Percentiles rank a stretch among this genome's conserved stretches.
phyloP scores from a whole-genome alignment of 2,329 filamentous ascomycete genomes.

The Exophiala aquamarina region DNA sequence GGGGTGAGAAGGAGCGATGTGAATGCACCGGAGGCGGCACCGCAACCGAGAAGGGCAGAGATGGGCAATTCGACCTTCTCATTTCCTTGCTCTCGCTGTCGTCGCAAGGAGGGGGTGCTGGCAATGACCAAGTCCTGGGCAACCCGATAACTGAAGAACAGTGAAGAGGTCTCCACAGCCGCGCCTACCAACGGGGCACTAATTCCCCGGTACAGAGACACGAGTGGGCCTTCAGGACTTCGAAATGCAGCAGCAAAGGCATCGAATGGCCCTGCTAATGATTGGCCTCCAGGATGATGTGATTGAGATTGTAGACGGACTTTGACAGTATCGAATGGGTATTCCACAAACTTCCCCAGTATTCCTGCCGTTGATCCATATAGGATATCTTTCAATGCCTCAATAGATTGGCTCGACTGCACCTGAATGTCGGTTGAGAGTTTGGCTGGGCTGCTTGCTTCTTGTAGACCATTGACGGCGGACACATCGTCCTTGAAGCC shows the following conservation, averaged over 20 bases:
- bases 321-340: constrained; percentile 98
- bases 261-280: constrained; percentile 71
- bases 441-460: constrained; percentile 6
- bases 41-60: constrained; percentile 73
- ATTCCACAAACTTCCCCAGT: constrained; percentile 94
- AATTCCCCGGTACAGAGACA: constrained; percentile 85
- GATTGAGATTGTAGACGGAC: constrained; percentile 96
- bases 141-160: constrained; percentile 88
- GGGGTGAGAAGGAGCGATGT: constrained; percentile 91
- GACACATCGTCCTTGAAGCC: constrained; percentile 24
- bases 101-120: constrained; percentile 52
- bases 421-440: constrained; percentile 11
- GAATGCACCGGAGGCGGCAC: constrained; percentile 82
- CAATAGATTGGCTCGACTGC: constrained; percentile 50
- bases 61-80: constrained; percentile 61
- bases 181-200: constrained; percentile 87
- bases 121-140: constrained; percentile 64
- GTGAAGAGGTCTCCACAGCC: constrained; percentile 83
- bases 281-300: constrained; percentile 59
- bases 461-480: constrained; percentile 18
- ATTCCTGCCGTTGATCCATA: constrained; percentile 88
- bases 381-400: constrained; percentile 80
- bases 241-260: constrained; percentile 77
- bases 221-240: constrained; percentile 73
- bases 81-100: constrained; percentile 30